phyloP scores from a whole-genome alignment of 441 rosid genomes.

The Gossypium aridum region DNA sequence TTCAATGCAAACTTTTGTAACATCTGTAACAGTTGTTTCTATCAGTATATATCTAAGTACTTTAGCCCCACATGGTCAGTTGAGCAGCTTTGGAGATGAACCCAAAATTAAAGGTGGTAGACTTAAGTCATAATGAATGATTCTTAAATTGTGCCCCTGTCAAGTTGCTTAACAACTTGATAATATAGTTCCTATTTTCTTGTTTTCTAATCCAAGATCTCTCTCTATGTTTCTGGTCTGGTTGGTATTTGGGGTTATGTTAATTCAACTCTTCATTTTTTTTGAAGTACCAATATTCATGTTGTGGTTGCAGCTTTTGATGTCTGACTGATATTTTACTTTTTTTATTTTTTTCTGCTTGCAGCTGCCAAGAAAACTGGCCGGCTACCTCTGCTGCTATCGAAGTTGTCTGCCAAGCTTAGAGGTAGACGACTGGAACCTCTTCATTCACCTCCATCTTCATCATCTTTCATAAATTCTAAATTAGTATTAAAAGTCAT shows the following conservation, averaged over 20 bases:
- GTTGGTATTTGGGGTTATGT: too few relatives aligned
- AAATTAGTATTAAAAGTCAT: constrained; percentile 53
- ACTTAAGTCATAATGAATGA: background rate
- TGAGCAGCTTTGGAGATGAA: background rate
- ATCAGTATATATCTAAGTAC: background rate
- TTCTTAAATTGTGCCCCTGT: background rate
- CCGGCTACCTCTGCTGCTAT: constrained; percentile 33
- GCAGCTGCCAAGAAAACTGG: constrained; percentile 44
- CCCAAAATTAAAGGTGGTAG: background rate
- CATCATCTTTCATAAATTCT: constrained; percentile 34
- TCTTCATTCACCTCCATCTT: constrained; percentile 15
- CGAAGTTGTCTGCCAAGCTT: constrained; percentile 54
- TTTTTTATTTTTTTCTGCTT: constrained; percentile 12
- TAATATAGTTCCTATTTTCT: background rate
- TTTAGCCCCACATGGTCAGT: background rate
- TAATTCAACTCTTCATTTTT: too few relatives aligned
- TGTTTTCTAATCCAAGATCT: background rate
- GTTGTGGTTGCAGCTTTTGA: background rate
- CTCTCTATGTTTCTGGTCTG: background rate
- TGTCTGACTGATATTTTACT: constrained; percentile 13
- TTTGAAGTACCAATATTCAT: background rate
- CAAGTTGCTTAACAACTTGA: background rate
- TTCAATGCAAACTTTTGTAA: background rate
- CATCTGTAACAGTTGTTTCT: background rate
- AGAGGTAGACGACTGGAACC: constrained; percentile 42